Conservation (phyloP, 2,329 filamentous ascomycete species). For the Reticulascus tulasneorum region DNA sequence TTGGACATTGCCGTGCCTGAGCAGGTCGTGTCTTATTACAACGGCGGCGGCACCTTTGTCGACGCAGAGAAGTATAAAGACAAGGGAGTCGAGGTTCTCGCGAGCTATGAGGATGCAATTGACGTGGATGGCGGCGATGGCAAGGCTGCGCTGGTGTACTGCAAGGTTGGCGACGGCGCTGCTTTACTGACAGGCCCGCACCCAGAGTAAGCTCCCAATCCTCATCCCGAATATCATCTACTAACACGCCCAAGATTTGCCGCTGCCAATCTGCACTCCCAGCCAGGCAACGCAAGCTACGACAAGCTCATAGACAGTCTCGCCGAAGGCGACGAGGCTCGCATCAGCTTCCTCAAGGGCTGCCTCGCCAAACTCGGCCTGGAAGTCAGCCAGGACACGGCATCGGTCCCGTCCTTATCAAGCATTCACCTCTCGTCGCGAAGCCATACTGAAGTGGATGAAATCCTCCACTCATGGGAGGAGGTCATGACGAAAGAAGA, state of each 20-base stretch:
- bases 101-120: slow-evolving; percentile 70
- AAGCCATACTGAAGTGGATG: slow-evolving; percentile 58
- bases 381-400: slow-evolving; percentile 66
- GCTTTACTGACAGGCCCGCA: slow-evolving; percentile 83
- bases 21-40: slow-evolving; percentile 77
- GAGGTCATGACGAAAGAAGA: slow-evolving; percentile 65
- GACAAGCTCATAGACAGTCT: slow-evolving; percentile 63
- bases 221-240: not conserved
- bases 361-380: slow-evolving; percentile 78
- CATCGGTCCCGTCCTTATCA: slow-evolving; percentile 74
- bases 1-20: no score
- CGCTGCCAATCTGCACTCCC: slow-evolving; percentile 68
- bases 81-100: slow-evolving; percentile 73
- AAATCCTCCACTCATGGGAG: slow-evolving; percentile 62
- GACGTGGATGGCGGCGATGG: slow-evolving; percentile 72
- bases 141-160: slow-evolving; percentile 77
- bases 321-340: slow-evolving; percentile 62
- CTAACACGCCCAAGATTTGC: slow-evolving; percentile 63
- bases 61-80: slow-evolving; percentile 61
- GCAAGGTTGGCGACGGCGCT: slow-evolving; percentile 75
- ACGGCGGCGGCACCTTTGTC: slow-evolving; percentile 91
- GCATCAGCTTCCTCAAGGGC: slow-evolving; percentile 72
- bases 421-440: slow-evolving; percentile 75
- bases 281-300: slow-evolving; percentile 66
- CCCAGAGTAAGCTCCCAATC: slow-evolving; percentile 64